These are phyloP conservation scores for Stenocarpella maydis DNA, from an alignment of 2,329 filamentous ascomycete genomes.

Conservation along the genomic window DNA sequence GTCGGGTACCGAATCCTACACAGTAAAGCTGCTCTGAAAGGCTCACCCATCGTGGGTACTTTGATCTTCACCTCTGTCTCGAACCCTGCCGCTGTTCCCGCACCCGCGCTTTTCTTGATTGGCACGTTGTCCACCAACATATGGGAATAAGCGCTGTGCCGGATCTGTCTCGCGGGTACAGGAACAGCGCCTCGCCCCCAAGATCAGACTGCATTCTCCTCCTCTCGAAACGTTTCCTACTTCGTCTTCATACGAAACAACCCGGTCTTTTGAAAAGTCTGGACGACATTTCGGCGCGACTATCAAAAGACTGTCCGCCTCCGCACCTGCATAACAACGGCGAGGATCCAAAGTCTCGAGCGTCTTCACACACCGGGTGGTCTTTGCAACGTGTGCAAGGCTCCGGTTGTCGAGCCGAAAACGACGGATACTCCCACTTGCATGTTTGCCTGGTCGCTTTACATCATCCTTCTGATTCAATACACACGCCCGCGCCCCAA, in stretches of 20 bases:
- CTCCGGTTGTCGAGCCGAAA: conserved; percentile 17
- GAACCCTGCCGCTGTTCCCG: conserved; percentile 26
- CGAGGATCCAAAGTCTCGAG: conserved; percentile 13
- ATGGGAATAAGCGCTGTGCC: conserved; percentile 36
- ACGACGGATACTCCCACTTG: conserved; percentile 29
- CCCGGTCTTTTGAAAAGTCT: conserved; percentile 8
- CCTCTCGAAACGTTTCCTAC: conserved; percentile 28
- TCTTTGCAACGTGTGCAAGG: conserved; percentile 24
- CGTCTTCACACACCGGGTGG: conserved; percentile 13
- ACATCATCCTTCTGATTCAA: conserved; percentile 24
- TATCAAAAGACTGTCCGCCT: conserved; percentile 13
- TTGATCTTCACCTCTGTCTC: conserved; percentile 26
- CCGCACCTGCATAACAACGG: conserved; percentile 4
- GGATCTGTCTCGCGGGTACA: conserved; percentile 29
- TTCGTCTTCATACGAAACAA: conserved; percentile 23
- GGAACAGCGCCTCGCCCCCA: conserved; percentile 36
- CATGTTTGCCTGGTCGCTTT: conserved; percentile 30
- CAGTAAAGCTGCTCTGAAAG: neutral
- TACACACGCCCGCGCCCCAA: conserved; percentile 33
- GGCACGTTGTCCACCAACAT: conserved; percentile 34
- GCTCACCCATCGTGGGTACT: conserved; percentile 6
- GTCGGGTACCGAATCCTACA: conserved; percentile 12
- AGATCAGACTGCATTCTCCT: conserved; percentile 20
- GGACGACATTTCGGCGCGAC: conserved; percentile 17
- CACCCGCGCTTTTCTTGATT: conserved; percentile 32